phyloP scores from a whole-genome alignment of 2,329 filamentous ascomycete species.

The Diaporthe vexans region DNA sequence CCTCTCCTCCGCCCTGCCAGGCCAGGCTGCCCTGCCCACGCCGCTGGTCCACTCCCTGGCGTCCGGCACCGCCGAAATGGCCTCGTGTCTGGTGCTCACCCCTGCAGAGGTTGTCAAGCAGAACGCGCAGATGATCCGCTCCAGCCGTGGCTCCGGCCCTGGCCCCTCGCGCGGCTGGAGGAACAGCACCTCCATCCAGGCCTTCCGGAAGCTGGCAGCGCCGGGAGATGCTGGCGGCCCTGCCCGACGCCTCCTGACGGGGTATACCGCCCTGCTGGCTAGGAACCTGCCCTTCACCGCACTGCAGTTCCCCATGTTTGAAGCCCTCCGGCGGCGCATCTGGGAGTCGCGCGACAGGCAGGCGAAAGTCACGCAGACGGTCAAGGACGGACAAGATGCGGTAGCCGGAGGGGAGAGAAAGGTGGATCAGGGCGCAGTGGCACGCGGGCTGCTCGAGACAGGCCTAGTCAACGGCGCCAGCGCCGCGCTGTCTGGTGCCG shows the following conservation, averaged over 20 bases:
- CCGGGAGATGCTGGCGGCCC: slow-evolving; percentile 63
- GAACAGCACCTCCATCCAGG: slow-evolving; percentile 61
- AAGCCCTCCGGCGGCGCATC: slow-evolving; percentile 73
- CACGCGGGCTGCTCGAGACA: slow-evolving; percentile 70
- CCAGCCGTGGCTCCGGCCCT: slow-evolving; percentile 41
- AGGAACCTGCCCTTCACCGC: slow-evolving; percentile 85
- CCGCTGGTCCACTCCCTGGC: slow-evolving; percentile 80
- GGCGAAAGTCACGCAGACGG: slow-evolving; percentile 44
- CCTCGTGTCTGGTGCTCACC: slow-evolving; percentile 88
- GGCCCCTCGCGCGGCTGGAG: slow-evolving; percentile 44
- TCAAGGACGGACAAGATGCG: slow-evolving; percentile 37
- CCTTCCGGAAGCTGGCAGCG: slow-evolving; percentile 60
- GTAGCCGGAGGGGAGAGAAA: slow-evolving; percentile 51
- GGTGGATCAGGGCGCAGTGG: slow-evolving; percentile 38
- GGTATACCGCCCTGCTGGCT: slow-evolving; percentile 85
- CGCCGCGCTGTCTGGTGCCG: slow-evolving; percentile 79
- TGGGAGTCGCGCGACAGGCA: slow-evolving; percentile 53
- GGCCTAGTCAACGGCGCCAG: slow-evolving; percentile 79
- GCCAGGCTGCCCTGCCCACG: slow-evolving; percentile 64
- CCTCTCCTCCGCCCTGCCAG: slow-evolving; percentile 54
- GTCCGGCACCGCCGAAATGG: slow-evolving; percentile 83
- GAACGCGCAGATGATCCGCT: slow-evolving; percentile 86
- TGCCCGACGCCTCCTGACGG: slow-evolving; percentile 72
- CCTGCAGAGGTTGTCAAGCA: slow-evolving; percentile 94
- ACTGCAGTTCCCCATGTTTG: slow-evolving; percentile 90